These are phyloP conservation scores for Halophytophthora batemanensis DNA, from an alignment of 352 stramenopile genomes.

Conservation along the genomic window DNA sequence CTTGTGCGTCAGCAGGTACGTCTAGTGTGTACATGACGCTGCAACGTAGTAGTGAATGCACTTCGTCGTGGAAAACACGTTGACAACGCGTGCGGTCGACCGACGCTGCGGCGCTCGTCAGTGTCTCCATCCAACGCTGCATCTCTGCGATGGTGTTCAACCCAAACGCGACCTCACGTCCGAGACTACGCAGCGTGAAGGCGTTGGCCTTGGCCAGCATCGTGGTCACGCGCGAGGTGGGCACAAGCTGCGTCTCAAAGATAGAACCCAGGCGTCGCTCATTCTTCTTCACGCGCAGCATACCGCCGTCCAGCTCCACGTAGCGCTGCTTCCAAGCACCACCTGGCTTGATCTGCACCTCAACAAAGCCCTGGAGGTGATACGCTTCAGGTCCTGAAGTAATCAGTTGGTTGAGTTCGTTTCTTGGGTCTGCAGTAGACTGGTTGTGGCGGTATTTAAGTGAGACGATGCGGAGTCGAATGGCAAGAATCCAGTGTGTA, in stretches of 20 bases:
- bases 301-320: constrained; percentile 62
- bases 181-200: constrained; percentile 48
- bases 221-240: constrained; percentile 37
- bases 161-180: constrained; percentile 45
- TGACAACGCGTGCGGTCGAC: constrained; percentile 31
- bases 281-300: constrained; percentile 62
- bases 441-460: constrained; percentile 60
- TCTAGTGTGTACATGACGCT: constrained; percentile 55
- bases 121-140: constrained; percentile 45
- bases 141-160: constrained; percentile 32
- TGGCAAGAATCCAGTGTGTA: constrained; percentile 59
- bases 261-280: constrained; percentile 51
- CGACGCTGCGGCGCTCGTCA: constrained; percentile 23
- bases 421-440: constrained; percentile 7
- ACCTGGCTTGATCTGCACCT: constrained; percentile 47
- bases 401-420: constrained; percentile 3
- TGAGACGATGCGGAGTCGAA: constrained; percentile 60
- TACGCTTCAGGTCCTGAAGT: constrained; percentile 4
- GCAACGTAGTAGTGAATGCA: constrained; percentile 34
- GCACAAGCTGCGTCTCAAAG: constrained; percentile 51
- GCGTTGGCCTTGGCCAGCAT: constrained; percentile 54
- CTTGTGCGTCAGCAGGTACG: constrained; percentile 17
- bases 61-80: constrained; percentile 53
- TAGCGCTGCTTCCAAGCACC: constrained; percentile 53
- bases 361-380: constrained; percentile 53